Evolutionary conservation across 768 basidiomycete genomes (phyloP), one percentile per base, ranked within the genome.

Genomic region (Amyloporia xantha): DNA sequence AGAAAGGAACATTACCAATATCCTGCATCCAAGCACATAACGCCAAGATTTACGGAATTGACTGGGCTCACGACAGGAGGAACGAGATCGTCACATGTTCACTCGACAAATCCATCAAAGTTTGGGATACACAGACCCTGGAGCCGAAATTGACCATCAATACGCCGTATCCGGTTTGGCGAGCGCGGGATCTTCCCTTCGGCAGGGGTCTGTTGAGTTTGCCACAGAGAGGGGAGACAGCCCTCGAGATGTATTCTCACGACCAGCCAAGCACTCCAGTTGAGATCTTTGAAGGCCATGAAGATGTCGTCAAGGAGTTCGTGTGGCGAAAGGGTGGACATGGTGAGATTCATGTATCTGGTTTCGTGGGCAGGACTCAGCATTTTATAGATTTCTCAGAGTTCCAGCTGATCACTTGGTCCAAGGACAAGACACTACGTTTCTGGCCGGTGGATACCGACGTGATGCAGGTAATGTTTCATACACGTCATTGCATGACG

Each of bases 41-140:
- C n/a, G 81, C 90, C 27, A 92, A 93, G 66, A 96, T 97, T 39
- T 97, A 99, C 54, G 96, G 96, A 1, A 92, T 99, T 47, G 95
- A 98, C 66, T 99, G 95, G 94, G 84, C 91, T 5, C 83, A 91
- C 44, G 70, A 75, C 15, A 67, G 73, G 36, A 68, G 74, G n/a
- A 76, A 84, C 57, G 86, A 93, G 62, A 75, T 99, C 28, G 82
- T 95, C 7, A 97, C 95, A 1, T 99, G 96, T 61, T 94, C 93
- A 0, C 73, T 98, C 0, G 95, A 97, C 71, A 91, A 86, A 62
- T 86, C 88, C 0, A 88, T 97, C 70, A 96, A 96, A 64, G 74
- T 84, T 13, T 91, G 91, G 90, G 76, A 86, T 47, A 75, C 76
- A 11, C 35, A 41, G 20, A 46, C 24, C 33, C 41, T 55, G 41